Percentiles rank a stretch among this genome's conserved stretches.
phyloP scores from a whole-genome alignment of 2,329 filamentous ascomycete genomes.

The Macrophomina tecta region DNA sequence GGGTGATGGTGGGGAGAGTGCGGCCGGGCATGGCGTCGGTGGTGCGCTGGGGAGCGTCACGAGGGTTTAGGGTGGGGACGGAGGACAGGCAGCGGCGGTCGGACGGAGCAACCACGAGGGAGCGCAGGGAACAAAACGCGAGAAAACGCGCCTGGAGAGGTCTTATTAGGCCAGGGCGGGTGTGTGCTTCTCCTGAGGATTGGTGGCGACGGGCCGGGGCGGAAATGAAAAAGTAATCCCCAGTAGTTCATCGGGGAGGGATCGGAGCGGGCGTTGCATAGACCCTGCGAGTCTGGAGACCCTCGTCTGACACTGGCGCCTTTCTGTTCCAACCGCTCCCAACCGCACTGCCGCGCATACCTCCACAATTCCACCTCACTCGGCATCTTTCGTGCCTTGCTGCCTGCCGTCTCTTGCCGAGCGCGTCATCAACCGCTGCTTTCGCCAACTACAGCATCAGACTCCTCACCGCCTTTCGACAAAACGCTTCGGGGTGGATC shows the following conservation, averaged over 20 bases:
- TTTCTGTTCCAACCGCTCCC: neutral
- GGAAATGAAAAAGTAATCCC: constrained; percentile 23
- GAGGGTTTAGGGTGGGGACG: neutral
- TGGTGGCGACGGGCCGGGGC: constrained; percentile 27
- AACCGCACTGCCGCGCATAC: neutral
- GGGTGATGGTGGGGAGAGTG: constrained; percentile 82
- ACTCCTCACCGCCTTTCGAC: constrained; percentile 15
- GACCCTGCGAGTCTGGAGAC: constrained; percentile 26
- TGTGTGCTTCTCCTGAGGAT: constrained; percentile 9
- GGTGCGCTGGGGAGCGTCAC: neutral
- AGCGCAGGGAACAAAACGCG: neutral
- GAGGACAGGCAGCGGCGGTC: neutral
- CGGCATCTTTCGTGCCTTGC: neutral
- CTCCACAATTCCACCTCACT: neutral
- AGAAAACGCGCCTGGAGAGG: neutral
- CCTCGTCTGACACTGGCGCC: constrained; percentile 26
- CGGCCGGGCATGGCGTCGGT: constrained; percentile 71
- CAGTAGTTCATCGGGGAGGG: constrained; percentile 17
- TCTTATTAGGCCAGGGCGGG: constrained; percentile 6
- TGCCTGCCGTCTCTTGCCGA: constrained; percentile 4
- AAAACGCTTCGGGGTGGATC: neutral
- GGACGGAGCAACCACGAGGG: neutral
- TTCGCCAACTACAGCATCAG: neutral
- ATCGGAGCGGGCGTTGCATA: constrained; percentile 8
- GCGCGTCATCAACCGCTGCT: neutral